phyloP scores from a whole-genome alignment of 306 rosid species.

The Lupinus albus region DNA sequence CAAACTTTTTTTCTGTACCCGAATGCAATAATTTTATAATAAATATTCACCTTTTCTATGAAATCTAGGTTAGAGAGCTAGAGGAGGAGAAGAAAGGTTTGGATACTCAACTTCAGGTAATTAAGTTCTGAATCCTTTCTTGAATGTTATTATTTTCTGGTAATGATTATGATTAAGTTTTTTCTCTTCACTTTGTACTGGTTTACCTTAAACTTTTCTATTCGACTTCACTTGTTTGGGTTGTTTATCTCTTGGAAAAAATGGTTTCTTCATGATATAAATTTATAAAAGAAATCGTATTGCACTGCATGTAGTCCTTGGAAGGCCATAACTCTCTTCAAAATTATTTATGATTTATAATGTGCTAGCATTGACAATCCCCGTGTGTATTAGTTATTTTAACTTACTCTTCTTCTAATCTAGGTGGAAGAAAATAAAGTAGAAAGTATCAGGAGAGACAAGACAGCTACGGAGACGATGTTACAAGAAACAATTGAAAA shows the following conservation, averaged over 20 bases:
- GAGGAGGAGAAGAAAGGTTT: conserved; percentile 99
- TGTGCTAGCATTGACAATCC: background rate
- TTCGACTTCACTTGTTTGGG: conserved; percentile 12
- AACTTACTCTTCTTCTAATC: conserved; percentile 1
- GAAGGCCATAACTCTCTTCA: background rate
- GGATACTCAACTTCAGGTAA: conserved; percentile 91
- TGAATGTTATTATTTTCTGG: conserved; percentile 20
- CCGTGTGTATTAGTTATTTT: background rate
- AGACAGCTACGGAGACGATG: conserved; percentile 73
- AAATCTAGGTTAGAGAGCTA: conserved; percentile 94
- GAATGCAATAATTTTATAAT: conserved; percentile 16
- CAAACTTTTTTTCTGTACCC: conserved; percentile 1
- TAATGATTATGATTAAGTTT: background rate
- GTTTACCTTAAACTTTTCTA: background rate
- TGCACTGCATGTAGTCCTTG: conserved; percentile 2
- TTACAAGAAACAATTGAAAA: conserved; percentile 84
- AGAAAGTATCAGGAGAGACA: conserved; percentile 80
- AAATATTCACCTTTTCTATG: conserved; percentile 49
- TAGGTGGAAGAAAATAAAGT: conserved; percentile 86
- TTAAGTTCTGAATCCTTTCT: conserved; percentile 33
- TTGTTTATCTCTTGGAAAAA: conserved; percentile 11
- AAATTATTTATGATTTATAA: background rate
- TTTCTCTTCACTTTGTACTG: conserved; percentile 5
- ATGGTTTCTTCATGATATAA: background rate
- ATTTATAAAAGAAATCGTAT: background rate